Evolutionary conservation across 2,329 filamentous ascomycete genomes (phyloP).

Genomic region (Chalara sp.): DNA sequence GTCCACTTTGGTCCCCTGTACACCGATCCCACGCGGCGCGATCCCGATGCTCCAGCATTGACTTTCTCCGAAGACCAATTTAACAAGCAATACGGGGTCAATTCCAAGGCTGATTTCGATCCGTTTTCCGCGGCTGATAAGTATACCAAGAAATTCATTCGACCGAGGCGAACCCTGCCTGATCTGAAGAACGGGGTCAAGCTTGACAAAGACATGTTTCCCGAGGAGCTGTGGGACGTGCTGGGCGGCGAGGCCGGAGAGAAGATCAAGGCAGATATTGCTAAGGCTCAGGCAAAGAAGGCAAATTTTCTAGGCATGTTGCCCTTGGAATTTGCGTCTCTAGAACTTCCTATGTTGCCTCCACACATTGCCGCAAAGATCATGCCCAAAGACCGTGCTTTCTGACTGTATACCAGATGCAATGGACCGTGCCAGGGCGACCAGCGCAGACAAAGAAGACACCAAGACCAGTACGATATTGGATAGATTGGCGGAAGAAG

Average conservation of each 20-base stretch:
- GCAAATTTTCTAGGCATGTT: slow-evolving; percentile 1
- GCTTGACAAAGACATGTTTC: slow-evolving; percentile 52
- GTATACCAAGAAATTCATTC: slow-evolving; percentile 50
- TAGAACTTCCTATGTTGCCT: too few species aligned
- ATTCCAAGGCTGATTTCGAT: slow-evolving; percentile 41
- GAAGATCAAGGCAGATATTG: slow-evolving; percentile 15
- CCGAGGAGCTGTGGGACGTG: slow-evolving; percentile 47
- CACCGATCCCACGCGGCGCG: slow-evolving; percentile 24
- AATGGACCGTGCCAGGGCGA: too few species aligned
- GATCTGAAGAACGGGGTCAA: slow-evolving; percentile 42
- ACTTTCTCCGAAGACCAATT: slow-evolving; percentile 35
- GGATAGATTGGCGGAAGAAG: slow-evolving; percentile 7
- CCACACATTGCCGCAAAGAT: too few species aligned
- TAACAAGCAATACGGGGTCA: slow-evolving; percentile 25
- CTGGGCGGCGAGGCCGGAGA: slow-evolving; percentile 35
- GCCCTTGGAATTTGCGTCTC: too few species aligned
- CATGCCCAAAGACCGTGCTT: too few species aligned
- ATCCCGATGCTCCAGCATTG: slow-evolving; percentile 29
- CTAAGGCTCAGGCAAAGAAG: slow-evolving; percentile 25
- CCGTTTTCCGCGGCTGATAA: slow-evolving; percentile 56
- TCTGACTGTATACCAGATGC: too few species aligned
- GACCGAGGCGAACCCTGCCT: slow-evolving; percentile 47
- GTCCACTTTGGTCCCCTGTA: slow-evolving; percentile 55
- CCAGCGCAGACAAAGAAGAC: too few species aligned
- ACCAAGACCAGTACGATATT: too few species aligned